Conservation (phyloP, 345 rosid species). For the Combretum micranthum region DNA sequence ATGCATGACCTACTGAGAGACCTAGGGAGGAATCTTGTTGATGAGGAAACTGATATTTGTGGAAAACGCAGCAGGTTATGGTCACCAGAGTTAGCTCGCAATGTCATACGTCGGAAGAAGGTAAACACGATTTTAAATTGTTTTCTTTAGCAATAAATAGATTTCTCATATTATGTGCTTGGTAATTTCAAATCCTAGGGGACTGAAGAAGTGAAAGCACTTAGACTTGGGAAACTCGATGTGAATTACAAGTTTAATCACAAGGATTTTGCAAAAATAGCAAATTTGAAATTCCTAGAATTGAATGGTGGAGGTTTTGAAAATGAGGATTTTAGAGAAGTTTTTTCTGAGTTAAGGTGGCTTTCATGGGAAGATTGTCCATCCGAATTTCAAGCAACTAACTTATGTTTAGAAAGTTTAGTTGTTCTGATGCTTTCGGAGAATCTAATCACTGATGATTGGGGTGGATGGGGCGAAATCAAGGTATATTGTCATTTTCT, state of each 20-base stretch:
- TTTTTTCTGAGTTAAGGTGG: conserved; percentile 14
- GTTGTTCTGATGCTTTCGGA: background rate
- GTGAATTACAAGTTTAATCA: background rate
- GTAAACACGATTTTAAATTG: conserved; percentile 3
- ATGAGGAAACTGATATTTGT: background rate
- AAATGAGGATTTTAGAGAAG: background rate
- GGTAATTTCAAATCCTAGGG: conserved; percentile 5
- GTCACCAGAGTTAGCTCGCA: conserved; percentile 13
- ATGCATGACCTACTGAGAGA: conserved; percentile 19
- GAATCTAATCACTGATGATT: background rate
- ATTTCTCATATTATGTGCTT: background rate
- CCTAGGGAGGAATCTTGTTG: conserved; percentile 23
- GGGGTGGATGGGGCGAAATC: conserved; percentile 3
- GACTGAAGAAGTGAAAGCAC: conserved; percentile 15
- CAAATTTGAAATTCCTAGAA: conserved; percentile 12
- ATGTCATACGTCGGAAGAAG: conserved; percentile 4
- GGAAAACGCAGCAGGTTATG: conserved; percentile 22
- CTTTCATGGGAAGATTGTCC: conserved; percentile 11
- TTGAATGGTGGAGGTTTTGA: background rate
- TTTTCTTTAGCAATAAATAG: background rate
- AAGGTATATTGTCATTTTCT: background rate
- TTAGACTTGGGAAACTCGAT: background rate
- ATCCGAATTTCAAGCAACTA: background rate
- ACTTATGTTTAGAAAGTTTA: conserved; percentile 4
- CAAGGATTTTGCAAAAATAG: conserved; percentile 13